Evolutionary conservation across 2,329 filamentous ascomycete genomes (phyloP), one percentile per base, ranked within the genome.

Genomic region (Orbilia blumenaviensis): DNA sequence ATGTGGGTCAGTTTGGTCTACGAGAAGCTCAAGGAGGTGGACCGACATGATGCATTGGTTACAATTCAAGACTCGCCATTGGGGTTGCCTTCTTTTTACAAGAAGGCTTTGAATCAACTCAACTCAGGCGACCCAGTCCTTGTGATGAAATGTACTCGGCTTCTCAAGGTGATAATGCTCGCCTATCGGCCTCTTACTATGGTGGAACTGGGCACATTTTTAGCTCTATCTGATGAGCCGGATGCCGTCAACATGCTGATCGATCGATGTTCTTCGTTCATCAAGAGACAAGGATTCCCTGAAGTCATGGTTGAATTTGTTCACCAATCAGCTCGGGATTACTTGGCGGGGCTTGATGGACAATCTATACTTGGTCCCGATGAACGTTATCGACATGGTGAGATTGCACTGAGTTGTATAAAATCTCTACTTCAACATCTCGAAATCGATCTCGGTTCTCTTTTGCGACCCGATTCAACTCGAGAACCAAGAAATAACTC

Each of bases 1-100:
- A 64, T 81, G 32, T 81, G 80, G 80, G 80, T 80, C 3, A 80
- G 78, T 66, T 60, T 81, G 56, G 80, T 80, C 23, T 81, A 78
- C 48, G 80, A 80, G 72, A 66, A 8, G 34, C 80, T 81, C n/a
- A 74, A 79, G 68, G 61, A 62, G 12, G 54, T 76, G 7, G 29
- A 27, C 29, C 48, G 14, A 44, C 42, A 76, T n/a, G n/a, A 78
- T 42, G 64, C 60, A 16, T 66, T 79, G 36, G 27, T 42, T 14
- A 74, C 62, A 46, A 73, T 79, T 77, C 74, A 79, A 77, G 44
- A 74, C 10, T 63, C 81, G 21, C 81, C 80, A 3, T 67, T 67
- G 7, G 80, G 78, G 1, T 41, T 81, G 8, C 23, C 76, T 66
- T 61, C 54, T 9, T 66, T 81, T 42, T 81, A 81, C 68, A 48